A percentile compares a stretch with the other conserved stretches of the same genome.
Evolutionary conservation across 2,329 filamentous ascomycete genomes (phyloP).

Genomic region (Alternaria angustiovoidea): DNA sequence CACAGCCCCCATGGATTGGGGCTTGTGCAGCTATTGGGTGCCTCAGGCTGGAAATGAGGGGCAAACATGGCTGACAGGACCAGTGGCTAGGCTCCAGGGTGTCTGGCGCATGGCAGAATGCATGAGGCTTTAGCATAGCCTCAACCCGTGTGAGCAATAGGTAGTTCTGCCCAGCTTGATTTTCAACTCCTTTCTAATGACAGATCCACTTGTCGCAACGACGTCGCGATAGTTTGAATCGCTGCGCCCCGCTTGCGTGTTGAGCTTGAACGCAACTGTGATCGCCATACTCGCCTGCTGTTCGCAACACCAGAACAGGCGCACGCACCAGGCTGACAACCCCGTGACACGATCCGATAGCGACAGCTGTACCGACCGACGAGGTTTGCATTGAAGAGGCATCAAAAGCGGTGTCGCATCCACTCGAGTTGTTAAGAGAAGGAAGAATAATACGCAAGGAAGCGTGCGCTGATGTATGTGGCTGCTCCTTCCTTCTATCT

Average conservation of each 20-base stretch:
- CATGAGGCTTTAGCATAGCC: slow-evolving; percentile 37
- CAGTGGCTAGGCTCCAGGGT: slow-evolving; percentile 31
- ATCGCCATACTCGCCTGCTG: slow-evolving; percentile 25
- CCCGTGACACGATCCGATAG: slow-evolving; percentile 23
- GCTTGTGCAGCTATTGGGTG: slow-evolving; percentile 24
- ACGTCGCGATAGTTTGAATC: slow-evolving; percentile 21
- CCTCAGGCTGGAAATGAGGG: slow-evolving; percentile 34
- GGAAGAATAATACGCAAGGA: slow-evolving; percentile 22
- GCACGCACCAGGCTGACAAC: slow-evolving; percentile 36
- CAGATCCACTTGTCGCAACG: slow-evolving; percentile 31
- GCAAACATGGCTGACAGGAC: slow-evolving; percentile 27
- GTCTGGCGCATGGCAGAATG: slow-evolving; percentile 12
- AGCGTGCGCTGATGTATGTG: slow-evolving; percentile 47
- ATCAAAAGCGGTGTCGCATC: slow-evolving; percentile 32
- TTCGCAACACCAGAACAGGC: slow-evolving; percentile 23
- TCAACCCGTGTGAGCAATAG: slow-evolving; percentile 20
- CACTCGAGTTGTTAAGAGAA: slow-evolving; percentile 18
- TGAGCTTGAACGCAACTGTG: slow-evolving; percentile 25
- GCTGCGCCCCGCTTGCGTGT: slow-evolving; percentile 33
- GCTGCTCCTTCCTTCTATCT: slow-evolving; percentile 33
- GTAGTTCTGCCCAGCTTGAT: slow-evolving; percentile 13
- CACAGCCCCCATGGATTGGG: slow-evolving; percentile 31
- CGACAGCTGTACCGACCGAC: slow-evolving; percentile 17
- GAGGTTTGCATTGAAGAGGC: slow-evolving; percentile 16
- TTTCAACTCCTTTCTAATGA: slow-evolving; percentile 27